phyloP scores from a whole-genome alignment of 2,329 filamentous ascomycete species.

The Verticillium klebahnii region DNA sequence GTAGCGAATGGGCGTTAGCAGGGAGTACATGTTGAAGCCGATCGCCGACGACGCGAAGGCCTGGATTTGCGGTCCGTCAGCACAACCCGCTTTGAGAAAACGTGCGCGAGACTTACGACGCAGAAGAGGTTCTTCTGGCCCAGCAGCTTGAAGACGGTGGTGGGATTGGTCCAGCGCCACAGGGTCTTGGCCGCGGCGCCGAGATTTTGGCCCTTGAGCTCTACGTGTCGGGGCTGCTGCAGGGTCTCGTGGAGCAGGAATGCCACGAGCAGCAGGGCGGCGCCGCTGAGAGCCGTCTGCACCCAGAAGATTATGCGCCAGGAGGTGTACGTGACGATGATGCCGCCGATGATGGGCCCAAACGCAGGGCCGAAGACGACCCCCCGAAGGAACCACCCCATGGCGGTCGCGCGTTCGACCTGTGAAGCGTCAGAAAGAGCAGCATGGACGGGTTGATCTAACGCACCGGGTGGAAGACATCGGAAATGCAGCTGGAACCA shows the following conservation, averaged over 20 bases:
- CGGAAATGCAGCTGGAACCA: constrained; percentile 58
- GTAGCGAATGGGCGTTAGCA: constrained; percentile 65
- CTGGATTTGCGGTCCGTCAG: background rate
- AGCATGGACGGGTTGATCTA: no score
- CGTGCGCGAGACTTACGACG: background rate
- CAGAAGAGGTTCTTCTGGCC: constrained; percentile 60
- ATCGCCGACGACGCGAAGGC: constrained; percentile 55
- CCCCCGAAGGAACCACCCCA: constrained; percentile 69
- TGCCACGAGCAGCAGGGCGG: constrained; percentile 54
- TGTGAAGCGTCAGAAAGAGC: background rate
- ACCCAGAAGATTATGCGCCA: constrained; percentile 79
- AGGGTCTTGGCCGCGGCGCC: constrained; percentile 48
- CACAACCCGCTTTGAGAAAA: no score
- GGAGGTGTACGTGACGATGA: constrained; percentile 68
- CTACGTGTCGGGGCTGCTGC: constrained; percentile 55
- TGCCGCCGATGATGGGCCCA: constrained; percentile 67
- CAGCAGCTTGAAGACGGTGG: constrained; percentile 59
- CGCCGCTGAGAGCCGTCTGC: constrained; percentile 62
- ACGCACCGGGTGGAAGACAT: constrained; percentile 32
- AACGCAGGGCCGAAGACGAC: constrained; percentile 68
- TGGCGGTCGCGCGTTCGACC: constrained; percentile 65
- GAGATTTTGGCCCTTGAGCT: constrained; percentile 50
- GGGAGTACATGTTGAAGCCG: constrained; percentile 66
- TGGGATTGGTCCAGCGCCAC: constrained; percentile 60
- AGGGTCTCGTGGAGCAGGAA: constrained; percentile 72